Conservation (phyloP, 306 rosid genomes). For the Aeschynomene evenia region DNA sequence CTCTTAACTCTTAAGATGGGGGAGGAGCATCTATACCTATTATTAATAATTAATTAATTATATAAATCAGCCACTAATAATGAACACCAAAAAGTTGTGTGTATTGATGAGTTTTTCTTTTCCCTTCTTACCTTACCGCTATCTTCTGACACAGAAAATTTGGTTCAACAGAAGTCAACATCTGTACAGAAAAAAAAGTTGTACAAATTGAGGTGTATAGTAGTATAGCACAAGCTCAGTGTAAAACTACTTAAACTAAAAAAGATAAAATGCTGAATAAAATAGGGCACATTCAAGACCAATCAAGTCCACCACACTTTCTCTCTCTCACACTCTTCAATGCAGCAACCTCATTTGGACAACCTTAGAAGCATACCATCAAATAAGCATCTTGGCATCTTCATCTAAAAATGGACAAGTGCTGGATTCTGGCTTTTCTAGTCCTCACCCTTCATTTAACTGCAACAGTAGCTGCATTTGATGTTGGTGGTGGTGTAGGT, state of each 20-base stretch:
- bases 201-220: background rate
- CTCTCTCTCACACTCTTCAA: constrained; percentile 46
- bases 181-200: constrained; percentile 31
- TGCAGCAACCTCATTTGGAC: constrained; percentile 47
- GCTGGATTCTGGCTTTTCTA: constrained; percentile 44
- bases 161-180: constrained; percentile 48
- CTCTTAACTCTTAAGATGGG: background rate
- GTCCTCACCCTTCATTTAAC: constrained; percentile 30
- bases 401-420: constrained; percentile 55
- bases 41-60: too few species aligned
- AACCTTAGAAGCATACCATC: constrained; percentile 38
- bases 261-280: constrained; percentile 13
- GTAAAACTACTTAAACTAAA: constrained; percentile 20
- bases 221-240: constrained; percentile 24
- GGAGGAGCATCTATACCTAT: background rate
- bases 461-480: constrained; percentile 43
- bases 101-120: background rate
- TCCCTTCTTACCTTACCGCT: background rate
- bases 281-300: constrained; percentile 29
- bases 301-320: constrained; percentile 27
- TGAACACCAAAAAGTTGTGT: constrained; percentile 7
- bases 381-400: constrained; percentile 20
- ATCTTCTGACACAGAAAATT: constrained; percentile 27
- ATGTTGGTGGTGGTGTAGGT: constrained; percentile 44
- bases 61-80: constrained; percentile 22